These are phyloP conservation scores for Monosporascus ibericus DNA, from an alignment of 2,329 filamentous ascomycete species.

Conservation along the genomic window DNA sequence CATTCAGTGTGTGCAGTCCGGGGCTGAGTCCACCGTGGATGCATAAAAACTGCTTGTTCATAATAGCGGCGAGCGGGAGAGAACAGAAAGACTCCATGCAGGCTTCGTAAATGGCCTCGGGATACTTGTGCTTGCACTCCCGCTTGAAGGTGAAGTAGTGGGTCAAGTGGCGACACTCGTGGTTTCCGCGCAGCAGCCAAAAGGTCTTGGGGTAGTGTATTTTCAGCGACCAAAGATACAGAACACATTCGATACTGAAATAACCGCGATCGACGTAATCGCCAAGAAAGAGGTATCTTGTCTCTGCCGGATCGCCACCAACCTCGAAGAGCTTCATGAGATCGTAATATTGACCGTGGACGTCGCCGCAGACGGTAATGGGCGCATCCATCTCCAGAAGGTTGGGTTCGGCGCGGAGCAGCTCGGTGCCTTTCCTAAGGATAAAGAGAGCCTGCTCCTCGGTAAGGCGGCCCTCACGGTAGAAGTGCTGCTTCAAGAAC, in stretches of 20 bases:
- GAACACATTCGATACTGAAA: conserved; percentile 98
- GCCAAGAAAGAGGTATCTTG: conserved; percentile 91
- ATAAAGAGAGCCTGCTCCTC: conserved; percentile 98
- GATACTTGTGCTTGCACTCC: conserved; percentile 99
- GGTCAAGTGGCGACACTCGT: conserved; percentile 97
- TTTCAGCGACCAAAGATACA: conserved; percentile 97
- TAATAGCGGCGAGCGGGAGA: conserved; percentile 87
- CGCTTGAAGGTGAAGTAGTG: conserved; percentile 99
- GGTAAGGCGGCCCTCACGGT: conserved; percentile 91
- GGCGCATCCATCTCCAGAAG: conserved; percentile 98
- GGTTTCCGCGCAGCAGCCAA: conserved; percentile 95
- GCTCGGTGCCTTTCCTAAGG: conserved; percentile 77
- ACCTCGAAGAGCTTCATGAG: conserved; percentile 99
- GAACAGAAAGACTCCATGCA: conserved; percentile 98
- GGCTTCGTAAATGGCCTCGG: conserved; percentile 89
- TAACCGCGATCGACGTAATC: conserved; percentile 98
- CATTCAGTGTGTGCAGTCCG: conserved; percentile 91
- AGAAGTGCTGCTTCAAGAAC: conserved; percentile 98
- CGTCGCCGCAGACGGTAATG: conserved; percentile 96
- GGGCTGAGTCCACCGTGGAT: conserved; percentile 96
- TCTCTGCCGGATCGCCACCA: conserved; percentile 92
- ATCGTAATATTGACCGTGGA: conserved; percentile 98
- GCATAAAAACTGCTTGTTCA: conserved; percentile 99
- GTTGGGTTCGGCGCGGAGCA: conserved; percentile 87
- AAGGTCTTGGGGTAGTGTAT: conserved; percentile 98